Conservation (phyloP, 768 basidiomycete species). For the Exidia glandulosa region DNA sequence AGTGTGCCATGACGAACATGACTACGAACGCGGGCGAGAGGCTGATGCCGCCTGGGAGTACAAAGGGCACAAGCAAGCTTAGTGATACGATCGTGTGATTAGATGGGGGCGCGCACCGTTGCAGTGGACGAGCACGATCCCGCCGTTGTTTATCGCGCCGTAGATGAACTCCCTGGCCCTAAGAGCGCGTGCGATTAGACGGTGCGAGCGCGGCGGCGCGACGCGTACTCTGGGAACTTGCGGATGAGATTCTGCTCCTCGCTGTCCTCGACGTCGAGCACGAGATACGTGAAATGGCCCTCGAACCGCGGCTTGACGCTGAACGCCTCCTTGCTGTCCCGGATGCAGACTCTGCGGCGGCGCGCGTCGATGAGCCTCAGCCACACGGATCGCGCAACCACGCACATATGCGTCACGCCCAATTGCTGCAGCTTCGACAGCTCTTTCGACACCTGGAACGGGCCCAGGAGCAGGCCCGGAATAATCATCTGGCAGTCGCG, state of each 20-base stretch:
- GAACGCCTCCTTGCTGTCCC: conserved; percentile 82
- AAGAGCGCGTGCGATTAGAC: conserved; percentile 1
- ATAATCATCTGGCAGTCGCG: conserved; percentile 90
- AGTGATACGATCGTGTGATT: not conserved
- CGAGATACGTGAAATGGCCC: conserved; percentile 64
- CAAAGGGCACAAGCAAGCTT: not conserved
- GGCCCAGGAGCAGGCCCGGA: conserved; percentile 71
- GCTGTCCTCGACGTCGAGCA: conserved; percentile 80
- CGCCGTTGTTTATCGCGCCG: conserved; percentile 49
- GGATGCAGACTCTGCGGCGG: conserved; percentile 63
- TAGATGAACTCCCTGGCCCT: conserved; percentile 75
- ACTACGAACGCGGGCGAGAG: conserved; percentile 83
- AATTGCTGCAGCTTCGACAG: conserved; percentile 52
- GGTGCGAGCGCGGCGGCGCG: not conserved
- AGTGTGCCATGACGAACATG: conserved; percentile 87
- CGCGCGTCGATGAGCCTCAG: not conserved
- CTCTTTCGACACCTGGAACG: conserved; percentile 81
- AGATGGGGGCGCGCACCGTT: conserved; percentile 43
- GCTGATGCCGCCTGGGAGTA: conserved; percentile 78
- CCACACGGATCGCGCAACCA: not conserved
- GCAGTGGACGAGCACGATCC: conserved; percentile 80
- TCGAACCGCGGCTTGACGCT: conserved; percentile 81
- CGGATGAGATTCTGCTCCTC: conserved; percentile 93
- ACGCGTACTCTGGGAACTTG: conserved; percentile 71
- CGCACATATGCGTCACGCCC: conserved; percentile 76